phyloP scores from a whole-genome alignment of 23 red algal genomes.

The Chondrus crispus region DNA sequence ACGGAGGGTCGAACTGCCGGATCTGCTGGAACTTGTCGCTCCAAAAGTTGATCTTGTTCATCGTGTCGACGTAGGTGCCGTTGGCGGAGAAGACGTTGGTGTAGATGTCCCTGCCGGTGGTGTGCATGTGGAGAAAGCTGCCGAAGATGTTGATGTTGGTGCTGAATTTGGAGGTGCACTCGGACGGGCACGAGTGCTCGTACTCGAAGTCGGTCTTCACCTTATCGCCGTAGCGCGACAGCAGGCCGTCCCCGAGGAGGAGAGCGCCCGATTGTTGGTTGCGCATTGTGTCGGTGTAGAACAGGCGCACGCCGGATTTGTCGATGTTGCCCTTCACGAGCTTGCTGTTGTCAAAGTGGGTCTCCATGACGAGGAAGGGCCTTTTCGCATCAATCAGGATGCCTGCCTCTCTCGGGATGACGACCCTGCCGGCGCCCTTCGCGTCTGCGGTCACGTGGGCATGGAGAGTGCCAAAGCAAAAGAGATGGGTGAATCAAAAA shows the following conservation, averaged over 20 bases:
- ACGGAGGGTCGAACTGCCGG: conserved; percentile 7
- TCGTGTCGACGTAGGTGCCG: conserved; percentile 32
- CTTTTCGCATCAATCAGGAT: conserved; percentile 13
- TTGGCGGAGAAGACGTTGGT: conserved; percentile 48
- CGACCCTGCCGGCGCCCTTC: conserved; percentile 23
- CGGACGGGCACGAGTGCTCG: conserved; percentile 48
- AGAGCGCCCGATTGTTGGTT: conserved; percentile 29
- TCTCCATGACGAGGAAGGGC: conserved; percentile 45
- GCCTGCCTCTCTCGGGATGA: conserved; percentile 33
- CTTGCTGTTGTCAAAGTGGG: conserved; percentile 51
- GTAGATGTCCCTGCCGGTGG: conserved; percentile 49
- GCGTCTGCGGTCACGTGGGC: conserved; percentile 35
- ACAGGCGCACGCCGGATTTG: conserved; percentile 15
- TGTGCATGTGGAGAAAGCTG: conserved; percentile 55
- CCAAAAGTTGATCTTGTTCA: conserved; percentile 62
- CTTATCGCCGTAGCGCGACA: background rate
- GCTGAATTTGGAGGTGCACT: conserved; percentile 30
- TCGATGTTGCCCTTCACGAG: background rate
- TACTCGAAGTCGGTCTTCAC: conserved; percentile 34
- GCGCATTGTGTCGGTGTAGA: conserved; percentile 43
- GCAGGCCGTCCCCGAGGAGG: conserved; percentile 26
- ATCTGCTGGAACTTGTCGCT: conserved; percentile 46
- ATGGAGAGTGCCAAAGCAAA: no score
- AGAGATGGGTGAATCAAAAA: background rate
- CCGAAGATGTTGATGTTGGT: conserved; percentile 12